Conservation (phyloP, 805 yeast species). For the Wickerhamomyces kurtzmanii region DNA sequence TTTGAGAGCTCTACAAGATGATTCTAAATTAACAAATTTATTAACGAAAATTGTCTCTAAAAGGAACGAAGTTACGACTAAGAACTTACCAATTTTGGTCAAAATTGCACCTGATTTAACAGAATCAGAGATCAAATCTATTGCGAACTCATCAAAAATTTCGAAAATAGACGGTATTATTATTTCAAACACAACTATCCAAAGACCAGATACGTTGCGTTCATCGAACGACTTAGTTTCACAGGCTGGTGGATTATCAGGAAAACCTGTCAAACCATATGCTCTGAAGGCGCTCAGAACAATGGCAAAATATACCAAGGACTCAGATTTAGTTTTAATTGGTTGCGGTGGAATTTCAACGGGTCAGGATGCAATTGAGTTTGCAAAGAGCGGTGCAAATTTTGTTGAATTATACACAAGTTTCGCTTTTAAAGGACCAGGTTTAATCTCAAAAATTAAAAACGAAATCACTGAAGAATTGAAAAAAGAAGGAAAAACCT, state of each 20-base stretch:
- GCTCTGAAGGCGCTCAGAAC: conserved; percentile 62
- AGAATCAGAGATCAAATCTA: conserved; percentile 70
- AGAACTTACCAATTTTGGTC: conserved; percentile 73
- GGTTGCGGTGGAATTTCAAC: conserved; percentile 94
- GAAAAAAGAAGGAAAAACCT: conserved; percentile 65
- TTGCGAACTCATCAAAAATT: conserved; percentile 69
- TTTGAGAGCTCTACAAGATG: conserved; percentile 75
- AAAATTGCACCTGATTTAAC: conserved; percentile 91
- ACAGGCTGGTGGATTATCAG: conserved; percentile 85
- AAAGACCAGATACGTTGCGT: conserved; percentile 58
- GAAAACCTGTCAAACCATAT: conserved; percentile 80
- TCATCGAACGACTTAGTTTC: conserved; percentile 34
- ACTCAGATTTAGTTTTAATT: conserved; percentile 60
- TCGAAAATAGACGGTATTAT: conserved; percentile 87
- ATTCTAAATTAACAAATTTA: conserved; percentile 58
- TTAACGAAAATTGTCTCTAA: conserved; percentile 60
- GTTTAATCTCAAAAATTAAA: conserved; percentile 54
- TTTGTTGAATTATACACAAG: conserved; percentile 82
- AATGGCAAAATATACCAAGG: conserved; percentile 71
- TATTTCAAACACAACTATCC: conserved; percentile 85
- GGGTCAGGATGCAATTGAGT: conserved; percentile 86
- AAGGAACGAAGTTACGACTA: conserved; percentile 41
- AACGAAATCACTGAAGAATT: conserved; percentile 52
- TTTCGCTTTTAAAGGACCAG: conserved; percentile 90
- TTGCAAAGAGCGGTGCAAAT: conserved; percentile 90